Evolutionary conservation across 805 yeast genomes (phyloP).

Genomic region (Diddensiella caesifluorescens): DNA sequence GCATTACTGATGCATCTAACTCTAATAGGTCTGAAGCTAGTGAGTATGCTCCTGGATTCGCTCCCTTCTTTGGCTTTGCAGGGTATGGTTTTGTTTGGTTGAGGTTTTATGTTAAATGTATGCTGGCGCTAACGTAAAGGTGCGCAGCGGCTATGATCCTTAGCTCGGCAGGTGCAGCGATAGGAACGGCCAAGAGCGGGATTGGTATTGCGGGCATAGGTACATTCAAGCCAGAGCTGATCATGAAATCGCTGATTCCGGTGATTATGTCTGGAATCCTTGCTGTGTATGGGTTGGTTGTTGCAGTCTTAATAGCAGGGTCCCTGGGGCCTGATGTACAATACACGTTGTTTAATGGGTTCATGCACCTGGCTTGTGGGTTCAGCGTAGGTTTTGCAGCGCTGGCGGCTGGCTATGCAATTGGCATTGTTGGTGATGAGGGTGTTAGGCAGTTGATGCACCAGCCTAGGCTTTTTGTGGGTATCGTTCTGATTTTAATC

Average conservation of each 20-base stretch:
- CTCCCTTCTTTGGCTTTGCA: slow-evolving; percentile 96
- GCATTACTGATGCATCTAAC: too few relatives aligned
- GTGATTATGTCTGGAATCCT: slow-evolving; percentile 98
- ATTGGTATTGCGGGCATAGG: slow-evolving; percentile 98
- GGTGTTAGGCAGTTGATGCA: slow-evolving; percentile 86
- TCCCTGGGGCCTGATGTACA: slow-evolving; percentile 71
- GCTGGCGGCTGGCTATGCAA: slow-evolving; percentile 93
- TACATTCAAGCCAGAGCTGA: slow-evolving; percentile 92
- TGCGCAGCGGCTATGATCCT: slow-evolving; percentile 89
- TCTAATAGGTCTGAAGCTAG: slow-evolving; percentile 28
- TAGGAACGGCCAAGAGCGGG: slow-evolving; percentile 97
- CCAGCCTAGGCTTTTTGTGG: slow-evolving; percentile 83
- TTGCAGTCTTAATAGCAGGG: slow-evolving; percentile 85
- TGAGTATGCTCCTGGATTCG: slow-evolving; percentile 77
- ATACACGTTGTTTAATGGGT: slow-evolving; percentile 90
- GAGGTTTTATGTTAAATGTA: background rate
- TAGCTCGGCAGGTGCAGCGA: slow-evolving; percentile 96
- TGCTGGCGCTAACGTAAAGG: slow-evolving; percentile 23
- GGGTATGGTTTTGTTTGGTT: slow-evolving; percentile 43
- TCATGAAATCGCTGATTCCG: slow-evolving; percentile 87
- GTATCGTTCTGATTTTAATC: slow-evolving; percentile 82
- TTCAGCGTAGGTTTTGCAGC: slow-evolving; percentile 94
- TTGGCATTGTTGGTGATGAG: slow-evolving; percentile 90
- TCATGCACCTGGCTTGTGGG: slow-evolving; percentile 96
- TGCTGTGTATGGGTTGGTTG: slow-evolving; percentile 95